Conservation (phyloP, 1,284 basidiomycete genomes). For the Mycena citricolor region DNA sequence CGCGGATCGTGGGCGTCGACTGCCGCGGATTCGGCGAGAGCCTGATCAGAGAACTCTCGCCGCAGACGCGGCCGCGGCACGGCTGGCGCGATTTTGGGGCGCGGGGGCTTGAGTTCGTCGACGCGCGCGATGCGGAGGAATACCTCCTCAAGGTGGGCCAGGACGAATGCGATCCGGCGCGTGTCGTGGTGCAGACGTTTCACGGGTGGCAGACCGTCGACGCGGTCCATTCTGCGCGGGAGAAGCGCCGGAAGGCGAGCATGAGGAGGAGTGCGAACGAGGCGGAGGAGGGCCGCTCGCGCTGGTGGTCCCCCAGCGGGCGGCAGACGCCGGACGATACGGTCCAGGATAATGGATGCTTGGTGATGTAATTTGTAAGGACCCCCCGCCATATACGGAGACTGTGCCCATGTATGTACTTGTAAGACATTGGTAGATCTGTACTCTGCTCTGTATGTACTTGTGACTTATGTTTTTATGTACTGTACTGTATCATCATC, state of each 20-base stretch:
- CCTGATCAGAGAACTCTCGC: constrained; percentile 57
- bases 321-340: constrained; percentile 27
- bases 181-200: constrained; percentile 83
- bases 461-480: no score
- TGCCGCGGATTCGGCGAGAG: constrained; percentile 69
- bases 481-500: no score
- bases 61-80: constrained; percentile 59
- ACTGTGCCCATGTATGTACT: no score
- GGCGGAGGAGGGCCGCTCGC: constrained; percentile 33
- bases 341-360: constrained; percentile 24
- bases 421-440: not conserved
- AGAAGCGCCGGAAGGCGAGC: constrained; percentile 52
- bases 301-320: constrained; percentile 49
- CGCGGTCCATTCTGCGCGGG: constrained; percentile 59
- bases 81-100: constrained; percentile 75
- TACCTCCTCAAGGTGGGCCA: constrained; percentile 57
- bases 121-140: constrained; percentile 56
- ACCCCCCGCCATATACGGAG: no score
- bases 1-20: constrained; percentile 70
- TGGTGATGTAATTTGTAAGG: constrained; percentile 28
- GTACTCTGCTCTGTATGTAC: no score
- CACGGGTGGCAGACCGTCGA: constrained; percentile 86
- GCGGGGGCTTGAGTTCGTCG: constrained; percentile 62
- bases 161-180: constrained; percentile 70
- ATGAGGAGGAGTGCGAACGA: constrained; percentile 43